Base-by-base conservation (phyloP, 306 rosid genomes). In the Quercus alba region DNA sequence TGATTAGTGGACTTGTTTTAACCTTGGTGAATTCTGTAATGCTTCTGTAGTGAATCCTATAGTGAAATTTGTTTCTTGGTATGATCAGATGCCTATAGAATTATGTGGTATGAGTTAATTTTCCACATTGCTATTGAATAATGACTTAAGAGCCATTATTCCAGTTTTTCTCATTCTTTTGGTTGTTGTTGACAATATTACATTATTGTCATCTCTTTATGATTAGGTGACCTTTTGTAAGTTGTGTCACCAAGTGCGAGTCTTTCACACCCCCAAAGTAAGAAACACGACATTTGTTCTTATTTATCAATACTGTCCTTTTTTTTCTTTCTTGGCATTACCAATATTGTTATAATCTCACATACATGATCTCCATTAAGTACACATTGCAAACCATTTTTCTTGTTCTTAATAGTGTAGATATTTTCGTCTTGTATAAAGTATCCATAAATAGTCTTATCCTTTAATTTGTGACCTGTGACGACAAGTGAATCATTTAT, bases 201-300 rank as follows among this genome's bases (percentile, higher is more conserved):
- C 75, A 73, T 83, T 70, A 83, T 74, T 80, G 41, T 38, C 31
- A 59, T 77, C 52, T 82, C 72, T 84, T 77, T 84, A 54, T 84
- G 68, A 61, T 86, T 80, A 95, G 98, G 99, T 95, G 83, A 95
- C 98, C 80, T 88, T 96, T 55, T 91, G 94, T 84, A 95, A 95
- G 89, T 81, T 93, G 86, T 95, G 99, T 97, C 90, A 91, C 80
- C 97, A 91, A 91, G 99, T 95, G 87, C 97, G 99, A 90, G 82
- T 90, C 98, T 78, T 95, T 95, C 88, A 95, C 84, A 83, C 99
- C 99, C 76, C 99, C 99, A 44, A 95, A 93, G 99, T 95, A 91
- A 84, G 98, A 78, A 78, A 77, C 17, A 46, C 28, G 35, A 4
- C 76, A 10, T 58, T 6, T 71, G 80, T 67, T 80, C 81, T 64